These are phyloP conservation scores for Erigeron philadelphicus DNA, from an alignment of 140 eudicot genomes.

Conservation along the genomic window DNA sequence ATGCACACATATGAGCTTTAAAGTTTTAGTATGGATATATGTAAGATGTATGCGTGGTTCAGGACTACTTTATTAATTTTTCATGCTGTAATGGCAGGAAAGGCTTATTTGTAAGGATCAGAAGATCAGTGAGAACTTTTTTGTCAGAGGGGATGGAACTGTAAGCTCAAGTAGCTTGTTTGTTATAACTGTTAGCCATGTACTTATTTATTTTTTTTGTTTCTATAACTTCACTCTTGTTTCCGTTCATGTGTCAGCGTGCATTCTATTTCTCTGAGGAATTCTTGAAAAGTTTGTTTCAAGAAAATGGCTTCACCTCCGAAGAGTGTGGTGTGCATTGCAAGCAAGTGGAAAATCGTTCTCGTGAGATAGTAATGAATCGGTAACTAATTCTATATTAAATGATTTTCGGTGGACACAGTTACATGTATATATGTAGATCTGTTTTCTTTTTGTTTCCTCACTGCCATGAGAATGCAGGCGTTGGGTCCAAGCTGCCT, in stretches of 20 bases:
- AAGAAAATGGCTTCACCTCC: conserved; percentile 56
- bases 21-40: neutral
- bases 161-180: conserved; percentile 43
- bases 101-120: conserved; percentile 82
- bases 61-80: neutral
- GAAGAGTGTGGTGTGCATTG: conserved; percentile 72
- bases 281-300: conserved; percentile 55
- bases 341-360: conserved; percentile 95
- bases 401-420: neutral
- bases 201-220: neutral
- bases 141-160: conserved; percentile 97
- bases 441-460: neutral
- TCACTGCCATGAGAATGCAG: conserved; percentile 33
- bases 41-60: neutral
- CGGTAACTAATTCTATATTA: conserved; percentile 42
- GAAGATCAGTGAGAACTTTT: conserved; percentile 84
- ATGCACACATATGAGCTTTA: neutral
- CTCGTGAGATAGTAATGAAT: conserved; percentile 82
- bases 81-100: conserved; percentile 34
- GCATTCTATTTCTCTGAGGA: conserved; percentile 93
- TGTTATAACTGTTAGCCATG: neutral
- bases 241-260: conserved; percentile 41
- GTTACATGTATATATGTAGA: neutral
- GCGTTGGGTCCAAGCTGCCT: conserved; percentile 97
- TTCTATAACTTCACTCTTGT: conserved; percentile 10